Conservation (phyloP, 1,284 basidiomycete genomes). For the Trichosporon asahii region DNA sequence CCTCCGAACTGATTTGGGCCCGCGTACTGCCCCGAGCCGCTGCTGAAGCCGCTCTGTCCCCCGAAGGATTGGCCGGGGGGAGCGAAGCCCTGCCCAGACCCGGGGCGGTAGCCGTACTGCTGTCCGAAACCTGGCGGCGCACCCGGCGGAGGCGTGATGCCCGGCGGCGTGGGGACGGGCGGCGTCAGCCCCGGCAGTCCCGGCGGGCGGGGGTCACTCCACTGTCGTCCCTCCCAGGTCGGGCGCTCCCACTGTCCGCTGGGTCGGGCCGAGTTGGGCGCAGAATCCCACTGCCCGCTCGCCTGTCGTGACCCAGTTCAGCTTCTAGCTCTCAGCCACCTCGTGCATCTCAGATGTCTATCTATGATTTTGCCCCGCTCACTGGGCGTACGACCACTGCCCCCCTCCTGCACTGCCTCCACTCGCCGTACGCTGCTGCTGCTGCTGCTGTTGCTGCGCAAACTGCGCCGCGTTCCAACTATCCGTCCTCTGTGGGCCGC, state of each 20-base stretch:
- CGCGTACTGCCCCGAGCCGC: not conserved
- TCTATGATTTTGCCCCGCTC: not conserved
- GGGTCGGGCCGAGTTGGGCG: not conserved
- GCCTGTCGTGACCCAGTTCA: not conserved
- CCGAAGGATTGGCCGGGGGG: not conserved
- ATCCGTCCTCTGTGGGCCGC: not conserved
- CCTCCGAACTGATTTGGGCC: not conserved
- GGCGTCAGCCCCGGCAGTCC: not conserved
- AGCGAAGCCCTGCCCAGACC: not conserved
- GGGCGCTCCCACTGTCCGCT: not conserved
- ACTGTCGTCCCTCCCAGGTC: not conserved
- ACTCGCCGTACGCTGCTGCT: not conserved
- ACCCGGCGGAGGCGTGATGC: not conserved
- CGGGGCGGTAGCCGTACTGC: not conserved
- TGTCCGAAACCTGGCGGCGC: not conserved
- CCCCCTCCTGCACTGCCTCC: not conserved
- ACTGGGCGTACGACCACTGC: not conserved
- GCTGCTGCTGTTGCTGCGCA: not conserved
- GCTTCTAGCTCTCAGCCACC: too few relatives aligned
- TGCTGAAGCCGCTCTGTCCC: too few relatives aligned
- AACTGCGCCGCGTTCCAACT: not conserved
- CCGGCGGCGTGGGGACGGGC: not conserved
- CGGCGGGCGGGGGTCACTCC: not conserved
- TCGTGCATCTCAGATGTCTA: not conserved
- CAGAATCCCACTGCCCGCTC: not conserved